Base-by-base conservation (phyloP, 1,139 yeast species). In the Hanseniaspora uvarum region DNA sequence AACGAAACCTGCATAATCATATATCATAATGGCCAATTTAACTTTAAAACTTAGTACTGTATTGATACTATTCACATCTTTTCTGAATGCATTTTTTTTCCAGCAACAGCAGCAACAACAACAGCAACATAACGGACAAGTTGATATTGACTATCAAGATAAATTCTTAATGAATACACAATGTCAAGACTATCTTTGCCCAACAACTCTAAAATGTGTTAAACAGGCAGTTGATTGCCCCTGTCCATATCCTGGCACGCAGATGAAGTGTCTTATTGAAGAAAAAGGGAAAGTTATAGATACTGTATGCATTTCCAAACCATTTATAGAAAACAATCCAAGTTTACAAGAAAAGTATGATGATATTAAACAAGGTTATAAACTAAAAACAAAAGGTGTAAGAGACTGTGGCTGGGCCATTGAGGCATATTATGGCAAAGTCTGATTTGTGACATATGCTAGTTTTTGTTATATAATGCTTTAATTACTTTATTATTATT, bases 161-260 rank as follows among this genome's bases (percentile, higher is more conserved):
- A 26, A n/a, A 14, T 62, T 62, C 37, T 68, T 70, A 51, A 60
- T 74, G 37, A 64, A 69, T 55, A 63, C 65, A 58, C 53, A 53
- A 7, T 88, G 96, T 64, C 68, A 70, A n/a, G 72, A 72, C 14
- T 92, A 82, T 65, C 68, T 89, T 46, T 92, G 98, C 65, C 84
- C 86, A 2, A 95, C 83, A 60, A 87, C 96, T 0, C 72, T 80
- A 48, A 72, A 75, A 10, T 92, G 98, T 69, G 98, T 86, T 0
- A 74, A 75, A 7, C 65, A 69, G 2, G 80, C 88, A 0, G 64
- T 74, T 24, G 82, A 82, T 55, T 92, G 98, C 66, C 96, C 97
- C 1, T 92, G 98, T 66, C 88, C 87, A 10, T 89, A 78, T 64
- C 92, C 95, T 1, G 79, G 80, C 54, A 82, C 95, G 1, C 96